A percentile compares a stretch with the other conserved stretches of the same genome.
Evolutionary conservation across 1,284 basidiomycete genomes (phyloP).

Genomic region (Trichosporon asahii): DNA sequence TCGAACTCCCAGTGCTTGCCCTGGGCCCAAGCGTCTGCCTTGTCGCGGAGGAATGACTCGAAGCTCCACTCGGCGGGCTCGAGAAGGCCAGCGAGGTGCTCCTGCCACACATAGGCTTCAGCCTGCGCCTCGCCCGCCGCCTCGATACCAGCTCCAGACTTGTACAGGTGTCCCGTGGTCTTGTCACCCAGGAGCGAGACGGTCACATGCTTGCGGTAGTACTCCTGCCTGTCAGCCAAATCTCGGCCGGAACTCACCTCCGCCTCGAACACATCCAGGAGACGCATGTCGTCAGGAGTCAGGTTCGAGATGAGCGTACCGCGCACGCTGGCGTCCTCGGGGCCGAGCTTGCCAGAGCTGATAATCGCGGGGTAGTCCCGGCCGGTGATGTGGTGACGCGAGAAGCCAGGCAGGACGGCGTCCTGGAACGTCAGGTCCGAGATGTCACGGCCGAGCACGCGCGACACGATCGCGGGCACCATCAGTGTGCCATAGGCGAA

Average conservation of each 20-base stretch:
- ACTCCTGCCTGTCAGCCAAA: slow-evolving; percentile 21
- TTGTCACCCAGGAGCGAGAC: slow-evolving; percentile 51
- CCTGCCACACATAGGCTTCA: slow-evolving; percentile 70
- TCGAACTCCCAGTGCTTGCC: slow-evolving; percentile 46
- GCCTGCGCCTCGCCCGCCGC: slow-evolving; percentile 41
- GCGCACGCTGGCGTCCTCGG: slow-evolving; percentile 60
- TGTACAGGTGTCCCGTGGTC: slow-evolving; percentile 52
- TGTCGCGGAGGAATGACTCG: slow-evolving; percentile 38
- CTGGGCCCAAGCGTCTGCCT: slow-evolving; percentile 38
- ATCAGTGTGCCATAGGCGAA: slow-evolving; percentile 86
- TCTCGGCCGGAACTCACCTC: background rate
- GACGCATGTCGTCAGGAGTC: slow-evolving; percentile 58
- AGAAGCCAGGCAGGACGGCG: slow-evolving; percentile 65
- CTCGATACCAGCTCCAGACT: slow-evolving; percentile 10
- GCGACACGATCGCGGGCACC: slow-evolving; percentile 65
- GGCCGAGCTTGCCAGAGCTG: slow-evolving; percentile 28
- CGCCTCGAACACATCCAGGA: slow-evolving; percentile 74
- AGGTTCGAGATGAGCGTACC: slow-evolving; percentile 70
- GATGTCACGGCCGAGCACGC: slow-evolving; percentile 63
- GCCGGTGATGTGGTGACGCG: slow-evolving; percentile 64
- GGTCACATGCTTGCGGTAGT: slow-evolving; percentile 51
- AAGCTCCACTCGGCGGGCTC: slow-evolving; percentile 64
- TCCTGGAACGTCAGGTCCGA: slow-evolving; percentile 60
- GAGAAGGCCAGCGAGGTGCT: slow-evolving; percentile 56
- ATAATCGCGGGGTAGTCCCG: slow-evolving; percentile 76